phyloP scores from a whole-genome alignment of 2,329 filamentous ascomycete genomes.

The Cryphonectria naterciae region DNA sequence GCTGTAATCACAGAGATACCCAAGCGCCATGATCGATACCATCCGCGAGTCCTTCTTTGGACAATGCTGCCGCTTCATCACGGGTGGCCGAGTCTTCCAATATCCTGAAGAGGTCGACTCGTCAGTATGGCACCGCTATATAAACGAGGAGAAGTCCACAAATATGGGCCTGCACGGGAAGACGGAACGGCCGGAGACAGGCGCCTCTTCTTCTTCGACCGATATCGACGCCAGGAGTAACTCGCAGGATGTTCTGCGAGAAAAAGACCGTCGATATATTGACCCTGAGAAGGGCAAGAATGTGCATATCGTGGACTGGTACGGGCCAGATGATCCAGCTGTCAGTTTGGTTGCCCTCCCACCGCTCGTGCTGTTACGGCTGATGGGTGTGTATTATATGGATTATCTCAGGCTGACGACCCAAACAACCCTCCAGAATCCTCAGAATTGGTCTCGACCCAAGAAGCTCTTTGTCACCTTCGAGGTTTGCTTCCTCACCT shows the following conservation, averaged over 20 bases:
- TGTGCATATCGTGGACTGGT: slow-evolving; percentile 55
- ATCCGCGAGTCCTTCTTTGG: slow-evolving; percentile 49
- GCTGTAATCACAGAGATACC: background rate
- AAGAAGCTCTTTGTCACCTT: slow-evolving; percentile 43
- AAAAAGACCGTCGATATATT: slow-evolving; percentile 30
- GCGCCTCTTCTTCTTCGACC: background rate
- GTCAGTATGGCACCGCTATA: slow-evolving; percentile 51
- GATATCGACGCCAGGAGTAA: background rate
- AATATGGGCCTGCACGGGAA: slow-evolving; percentile 51
- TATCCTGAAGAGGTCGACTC: slow-evolving; percentile 53
- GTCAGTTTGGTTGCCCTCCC: slow-evolving; percentile 31
- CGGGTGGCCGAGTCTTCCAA: slow-evolving; percentile 41
- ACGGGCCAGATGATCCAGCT: slow-evolving; percentile 50
- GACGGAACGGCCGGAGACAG: slow-evolving; percentile 27
- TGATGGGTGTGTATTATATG: too few relatives aligned
- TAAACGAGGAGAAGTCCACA: slow-evolving; percentile 53
- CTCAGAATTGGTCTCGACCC: slow-evolving; percentile 42
- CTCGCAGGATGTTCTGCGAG: slow-evolving; percentile 1
- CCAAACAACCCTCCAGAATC: slow-evolving; percentile 32
- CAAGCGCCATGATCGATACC: slow-evolving; percentile 7
- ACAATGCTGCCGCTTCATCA: slow-evolving; percentile 45
- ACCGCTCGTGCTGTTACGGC: background rate
- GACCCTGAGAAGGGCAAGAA: slow-evolving; percentile 58
- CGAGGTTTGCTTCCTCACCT: slow-evolving; percentile 46
- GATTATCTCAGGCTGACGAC: background rate